These are phyloP conservation scores for Salvia sclarea DNA, from an alignment of 305 asterid species.

Conservation along the genomic window DNA sequence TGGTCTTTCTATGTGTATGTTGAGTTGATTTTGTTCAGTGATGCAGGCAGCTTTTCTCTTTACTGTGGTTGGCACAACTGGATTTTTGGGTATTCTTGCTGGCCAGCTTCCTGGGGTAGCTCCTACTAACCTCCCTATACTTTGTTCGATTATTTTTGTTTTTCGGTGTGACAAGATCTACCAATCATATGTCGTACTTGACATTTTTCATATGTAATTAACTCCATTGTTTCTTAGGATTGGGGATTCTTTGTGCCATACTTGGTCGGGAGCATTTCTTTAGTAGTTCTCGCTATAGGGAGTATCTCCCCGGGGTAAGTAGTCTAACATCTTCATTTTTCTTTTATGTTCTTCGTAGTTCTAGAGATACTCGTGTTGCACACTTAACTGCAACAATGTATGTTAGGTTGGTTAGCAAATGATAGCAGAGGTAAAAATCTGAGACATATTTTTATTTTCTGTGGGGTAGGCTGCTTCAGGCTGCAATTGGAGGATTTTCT, in stretches of 20 bases:
- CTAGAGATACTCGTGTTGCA: background rate
- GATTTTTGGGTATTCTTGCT: slow-evolving; percentile 76
- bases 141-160: background rate
- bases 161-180: background rate
- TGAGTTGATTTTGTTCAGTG: slow-evolving; percentile 75
- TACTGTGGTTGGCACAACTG: slow-evolving; percentile 89
- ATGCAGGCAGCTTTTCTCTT: slow-evolving; percentile 97
- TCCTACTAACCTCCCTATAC: slow-evolving; percentile 30
- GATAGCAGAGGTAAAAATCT: too few species aligned
- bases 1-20: slow-evolving; percentile 34
- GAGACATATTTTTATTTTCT: too few species aligned
- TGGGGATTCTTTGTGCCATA: slow-evolving; percentile 97
- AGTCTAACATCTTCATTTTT: slow-evolving; percentile 6
- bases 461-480: slow-evolving; percentile 97
- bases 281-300: slow-evolving; percentile 83
- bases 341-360: background rate
- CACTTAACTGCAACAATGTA: background rate
- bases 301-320: slow-evolving; percentile 90
- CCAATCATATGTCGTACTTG: slow-evolving; percentile 9
- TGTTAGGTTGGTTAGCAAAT: too few species aligned
- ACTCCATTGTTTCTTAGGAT: slow-evolving; percentile 55
- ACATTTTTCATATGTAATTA: slow-evolving; percentile 26
- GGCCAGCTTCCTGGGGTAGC: slow-evolving; percentile 99
- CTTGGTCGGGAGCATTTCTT: slow-evolving; percentile 89
- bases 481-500: slow-evolving; percentile 85